Base-by-base conservation (phyloP, 2,329 filamentous ascomycete species). In the Colletotrichum tropicale region DNA sequence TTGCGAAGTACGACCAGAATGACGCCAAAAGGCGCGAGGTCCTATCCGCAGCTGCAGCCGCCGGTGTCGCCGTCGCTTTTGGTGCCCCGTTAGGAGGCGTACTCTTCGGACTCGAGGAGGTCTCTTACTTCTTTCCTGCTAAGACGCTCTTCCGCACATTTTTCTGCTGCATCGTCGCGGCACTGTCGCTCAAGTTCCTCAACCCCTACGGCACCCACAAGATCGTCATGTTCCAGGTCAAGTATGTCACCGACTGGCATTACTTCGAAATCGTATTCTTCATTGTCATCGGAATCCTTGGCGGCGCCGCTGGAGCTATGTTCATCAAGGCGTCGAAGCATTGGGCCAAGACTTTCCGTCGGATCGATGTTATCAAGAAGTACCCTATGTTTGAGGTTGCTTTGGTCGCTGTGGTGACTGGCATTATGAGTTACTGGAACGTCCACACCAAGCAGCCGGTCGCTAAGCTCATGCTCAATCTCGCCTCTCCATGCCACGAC, bases 61-160 rank as follows among this genome's bases (percentile, higher is more conserved):
- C 95, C 70, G 96, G 96, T 82, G 95, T 98, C 7, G 95, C 96
- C 13, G 96, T 98, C 36, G 96, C 96, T 15, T 98, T 98, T 82
- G 96, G 96, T 48, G 96, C 96, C 1, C 96, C 96, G 56, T 82
- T 92, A 0, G 95, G 96, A 10, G 96, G 96, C 68, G 96, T 98
- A 2, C 89, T 98, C 4, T 98, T 98, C 84, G 96, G 95, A 38
- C 85, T 98, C 34, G 97, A 99, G 85, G 97, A 98, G 89, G 96
- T 98, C 77, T 92, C 95, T 79, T 98, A 98, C 84, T 98, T 98
- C 85, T 98, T 98, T 83, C 96, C 97, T 1, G 95, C 96, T 8
- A 98, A 99, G 86, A 98, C 96, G 0, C 90, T 99, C 10, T 99
- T 99, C 87, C 90, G 97, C 69, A 98, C 97, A 0, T 99, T 99